These are phyloP conservation scores for Phycomyces blakesleeanus DNA, from an alignment of 192 early-diverging fungal genomes.

Conservation along the genomic window DNA sequence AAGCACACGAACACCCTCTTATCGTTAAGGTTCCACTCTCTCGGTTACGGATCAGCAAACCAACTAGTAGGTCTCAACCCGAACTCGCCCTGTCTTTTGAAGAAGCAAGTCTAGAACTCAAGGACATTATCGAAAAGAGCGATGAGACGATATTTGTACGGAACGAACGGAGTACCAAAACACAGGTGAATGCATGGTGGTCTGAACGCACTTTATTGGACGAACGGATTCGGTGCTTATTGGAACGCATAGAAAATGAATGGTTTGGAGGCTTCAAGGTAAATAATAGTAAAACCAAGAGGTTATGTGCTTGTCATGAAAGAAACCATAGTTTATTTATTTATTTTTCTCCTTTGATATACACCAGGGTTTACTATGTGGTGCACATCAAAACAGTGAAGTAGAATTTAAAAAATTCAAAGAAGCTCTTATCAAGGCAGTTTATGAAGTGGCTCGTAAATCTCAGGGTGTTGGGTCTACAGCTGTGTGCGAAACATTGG, in stretches of 20 bases:
- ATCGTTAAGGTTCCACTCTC: conserved; percentile 73
- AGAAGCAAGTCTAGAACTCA: conserved; percentile 55
- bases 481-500: neutral
- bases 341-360: neutral
- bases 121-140: conserved; percentile 64
- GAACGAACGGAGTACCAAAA: conserved; percentile 41
- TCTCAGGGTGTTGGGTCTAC: neutral
- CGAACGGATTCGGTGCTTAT: conserved; percentile 54
- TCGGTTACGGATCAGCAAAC: conserved; percentile 15
- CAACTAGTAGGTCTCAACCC: conserved; percentile 19
- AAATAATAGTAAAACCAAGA: conserved; percentile 1
- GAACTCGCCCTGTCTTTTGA: conserved; percentile 42
- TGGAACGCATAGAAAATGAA: conserved; percentile 63
- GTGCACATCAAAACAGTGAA: neutral
- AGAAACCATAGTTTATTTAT: conserved; percentile 4
- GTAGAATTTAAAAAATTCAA: conserved; percentile 43
- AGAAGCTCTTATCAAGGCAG: conserved; percentile 40
- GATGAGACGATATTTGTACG: conserved; percentile 63
- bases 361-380: conserved; percentile 23
- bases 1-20: conserved; percentile 44
- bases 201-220: conserved; percentile 67
- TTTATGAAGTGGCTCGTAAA: conserved; percentile 35
- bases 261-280: conserved; percentile 91
- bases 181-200: conserved; percentile 85
- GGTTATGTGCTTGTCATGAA: too few species aligned